phyloP scores from a whole-genome alignment of 2,329 filamentous ascomycete species.

The Fusarium palustre region DNA sequence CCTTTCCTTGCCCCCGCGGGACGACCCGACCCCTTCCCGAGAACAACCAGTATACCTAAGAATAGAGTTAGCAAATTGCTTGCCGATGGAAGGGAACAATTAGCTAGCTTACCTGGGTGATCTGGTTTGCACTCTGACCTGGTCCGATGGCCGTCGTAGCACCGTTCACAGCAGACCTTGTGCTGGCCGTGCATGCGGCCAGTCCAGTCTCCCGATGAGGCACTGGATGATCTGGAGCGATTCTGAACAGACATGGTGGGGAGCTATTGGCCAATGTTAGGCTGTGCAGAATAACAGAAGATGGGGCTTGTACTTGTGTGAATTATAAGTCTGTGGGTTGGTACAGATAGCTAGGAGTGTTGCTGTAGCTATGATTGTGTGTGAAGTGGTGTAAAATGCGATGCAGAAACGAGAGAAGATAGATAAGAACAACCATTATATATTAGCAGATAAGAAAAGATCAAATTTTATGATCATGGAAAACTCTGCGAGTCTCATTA shows the following conservation, averaged over 20 bases:
- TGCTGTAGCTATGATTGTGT: neutral
- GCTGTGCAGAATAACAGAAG: fast-evolving
- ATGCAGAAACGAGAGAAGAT: too few relatives aligned
- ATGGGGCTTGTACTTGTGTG: neutral
- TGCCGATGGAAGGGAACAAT: fast-evolving
- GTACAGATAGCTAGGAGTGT: neutral
- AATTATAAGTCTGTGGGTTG: neutral
- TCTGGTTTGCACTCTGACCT: neutral
- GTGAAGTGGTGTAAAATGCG: neutral
- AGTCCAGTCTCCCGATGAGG: neutral
- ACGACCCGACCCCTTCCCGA: neutral
- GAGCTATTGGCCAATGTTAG: neutral
- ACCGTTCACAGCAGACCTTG: neutral
- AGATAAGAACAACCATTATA: too few relatives aligned
- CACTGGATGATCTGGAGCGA: neutral
- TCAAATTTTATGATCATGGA: too few relatives aligned
- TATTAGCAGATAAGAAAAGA: too few relatives aligned
- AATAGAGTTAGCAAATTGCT: too few relatives aligned
- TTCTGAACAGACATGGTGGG: neutral
- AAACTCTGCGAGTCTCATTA: too few relatives aligned
- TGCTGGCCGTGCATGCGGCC: neutral
- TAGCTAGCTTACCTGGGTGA: neutral
- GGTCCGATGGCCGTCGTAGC: neutral
- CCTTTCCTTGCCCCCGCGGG: neutral
- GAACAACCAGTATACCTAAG: neutral